Evolutionary conservation across 768 basidiomycete species (phyloP), one percentile per base, ranked within the genome.

Genomic region (Mrakia gelida): DNA sequence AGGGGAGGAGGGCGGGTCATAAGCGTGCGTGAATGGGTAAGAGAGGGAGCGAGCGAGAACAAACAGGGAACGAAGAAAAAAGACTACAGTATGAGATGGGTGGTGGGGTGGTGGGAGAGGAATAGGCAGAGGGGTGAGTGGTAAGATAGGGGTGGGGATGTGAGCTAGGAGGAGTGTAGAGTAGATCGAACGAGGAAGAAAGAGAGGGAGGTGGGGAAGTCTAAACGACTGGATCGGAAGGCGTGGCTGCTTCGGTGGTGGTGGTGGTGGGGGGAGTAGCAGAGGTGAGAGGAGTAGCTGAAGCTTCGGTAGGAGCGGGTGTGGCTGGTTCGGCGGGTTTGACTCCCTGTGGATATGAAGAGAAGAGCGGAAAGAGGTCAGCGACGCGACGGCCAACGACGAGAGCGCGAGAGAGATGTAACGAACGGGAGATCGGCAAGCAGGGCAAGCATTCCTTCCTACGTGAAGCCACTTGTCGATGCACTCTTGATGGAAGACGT

Each of bases 371-470:
- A 26, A 30, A 38, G 34, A 38, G n/a, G 59, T 59, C 59, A 59
- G 59, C 59, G 45, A 45, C 9, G 45, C 45, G 41, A 45, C 9
- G 54, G 5, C 10, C 2, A 56, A n/a, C 23, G n/a, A n/a, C 3
- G 11, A 59, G 59, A 28, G 18, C 3, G 26, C 3, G 28, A 23
- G 28, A 26, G n/a, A 16, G 21, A 2, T 8, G 59, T 8, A 28
- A 59, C 75, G 26, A 11, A 82, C 85, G 75, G 85, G 84, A 6
- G 85, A 78, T n/a, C 95, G 90, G 85, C 95, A 97, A 10, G 93
- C 93, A 49, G 95, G 95, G 83, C 95, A 97, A 78, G 93, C 93
- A 81, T 97, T 97, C 76, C 90, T 88, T 4, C 94, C 94, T 8
- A 88, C 89, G 83, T 90, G 88, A 49, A 96, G 86, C 93, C 95